Evolutionary conservation across 1,139 yeast genomes (phyloP), one percentile per base, ranked within the genome.

Genomic region (Oligophagozyma castellii): DNA sequence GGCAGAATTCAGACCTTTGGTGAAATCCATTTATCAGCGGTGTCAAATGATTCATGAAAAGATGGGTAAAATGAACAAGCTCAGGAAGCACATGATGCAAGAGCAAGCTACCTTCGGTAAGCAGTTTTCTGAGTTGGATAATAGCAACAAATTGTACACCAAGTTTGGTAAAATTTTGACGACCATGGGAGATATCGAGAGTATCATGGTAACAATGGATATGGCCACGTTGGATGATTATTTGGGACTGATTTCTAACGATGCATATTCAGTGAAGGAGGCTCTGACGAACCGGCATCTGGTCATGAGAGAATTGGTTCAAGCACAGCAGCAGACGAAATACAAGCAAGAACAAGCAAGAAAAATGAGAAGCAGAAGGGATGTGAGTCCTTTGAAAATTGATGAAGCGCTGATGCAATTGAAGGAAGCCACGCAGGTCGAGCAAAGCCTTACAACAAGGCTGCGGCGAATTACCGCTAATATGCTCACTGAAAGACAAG

Each of bases 241-340:
- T 1, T 52, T 83, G 8, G 70, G 63, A 35, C 61, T 69, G 44
- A 58, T 83, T 21, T 59, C 73, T 4, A 67, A 70, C 35, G 95
- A 86, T 43, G 75, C 89, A 15, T 89, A 78, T 52, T 77, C 78
- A 36, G 79, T 86, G 31, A 92, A 89, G 53, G 98, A 89, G 53
- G 79, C 95, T 0, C 60, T 89, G 33, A 92, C 98, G 0, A 86
- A 86, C 53, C 66, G 98, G 33, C 95, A 92, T 53, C 61, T 89
- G 33, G 58, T 89, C 27, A 89, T 89, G 94, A 65, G 95, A 33
- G 98, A 92, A 41, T 61, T 83, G 30, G 49, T 70, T 15, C 79
- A 72, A 44, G 92, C 95, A 1, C 93, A 86, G 47, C 69, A 73
- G 4, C 70, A 65, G 35, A 72, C 94, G 2, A 70, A 68, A 42